Evolutionary conservation across 768 basidiomycete species (phyloP), one percentile per base, ranked within the genome.

Genomic region (Lactifluus subvellereus): DNA sequence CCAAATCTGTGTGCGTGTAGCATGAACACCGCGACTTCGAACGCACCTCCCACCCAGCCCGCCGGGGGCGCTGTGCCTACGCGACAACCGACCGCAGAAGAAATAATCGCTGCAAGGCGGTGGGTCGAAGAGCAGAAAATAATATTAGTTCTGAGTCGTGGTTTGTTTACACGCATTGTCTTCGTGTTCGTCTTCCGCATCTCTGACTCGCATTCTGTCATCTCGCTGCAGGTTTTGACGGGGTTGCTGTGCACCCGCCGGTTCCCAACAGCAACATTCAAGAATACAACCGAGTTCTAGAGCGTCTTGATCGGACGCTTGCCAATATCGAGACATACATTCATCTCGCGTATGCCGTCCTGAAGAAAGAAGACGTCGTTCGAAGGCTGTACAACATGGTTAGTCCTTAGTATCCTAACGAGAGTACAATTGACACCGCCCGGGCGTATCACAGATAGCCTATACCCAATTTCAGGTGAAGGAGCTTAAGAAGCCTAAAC

Each of bases 401-500:
- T 18, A 55, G 63, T 51, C 22, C 22, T 48, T 5, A 48, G 20
- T 13, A 2, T 11, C 22, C 35, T 32, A 14, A 14, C n/a, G 4
- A 32, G 33, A 51, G 0, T 4, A 33, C 40, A 14, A 20, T 35
- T 45, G 10, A 64, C 18, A 1, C 5, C 11, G 11, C 6, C 45
- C 2, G 53, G 45, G 7, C 20, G 2, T 6, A 14, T 33, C 16
- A 42, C 35, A 67, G 66, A 60, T 60, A 40, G 50, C 57, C 27
- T 47, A 42, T 4, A 32, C 59, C n/a, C 57, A 58, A 49, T 54
- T 27, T 48, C 66, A 67, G 42, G 14, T 57, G 9, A 55, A 67
- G 8, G 64, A 67, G 35, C n/a, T 56, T 2, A 38, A 54, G n/a
- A 61, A 33, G 7, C 42, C 51, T 3, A 52, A 55, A 6, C 66